These are phyloP conservation scores for Lenzites betulinus DNA, from an alignment of 768 basidiomycete genomes.

Conservation along the genomic window DNA sequence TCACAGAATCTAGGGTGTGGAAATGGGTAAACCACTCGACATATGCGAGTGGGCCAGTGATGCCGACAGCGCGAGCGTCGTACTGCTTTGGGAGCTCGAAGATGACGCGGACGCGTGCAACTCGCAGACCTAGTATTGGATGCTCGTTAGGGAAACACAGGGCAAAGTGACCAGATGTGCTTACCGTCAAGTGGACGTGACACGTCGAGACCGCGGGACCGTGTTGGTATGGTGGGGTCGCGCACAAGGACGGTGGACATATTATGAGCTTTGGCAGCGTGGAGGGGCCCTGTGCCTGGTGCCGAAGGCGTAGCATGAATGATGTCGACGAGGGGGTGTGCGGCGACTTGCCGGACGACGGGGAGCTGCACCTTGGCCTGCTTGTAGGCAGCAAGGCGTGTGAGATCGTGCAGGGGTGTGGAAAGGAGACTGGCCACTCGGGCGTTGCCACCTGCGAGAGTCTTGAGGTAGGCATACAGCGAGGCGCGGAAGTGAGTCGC, in stretches of 20 bases:
- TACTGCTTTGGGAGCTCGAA: not conserved
- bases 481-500: not conserved
- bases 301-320: not conserved
- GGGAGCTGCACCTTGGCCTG: slow-evolving; percentile 3
- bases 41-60: not conserved
- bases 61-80: not conserved
- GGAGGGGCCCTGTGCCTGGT: not conserved
- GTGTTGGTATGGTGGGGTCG: not conserved
- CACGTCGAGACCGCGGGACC: not conserved
- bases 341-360: not conserved
- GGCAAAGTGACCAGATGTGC: no score
- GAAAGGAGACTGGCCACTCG: not conserved
- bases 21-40: slow-evolving; percentile 12
- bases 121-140: not conserved
- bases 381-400: slow-evolving; percentile 3
- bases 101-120: slow-evolving; percentile 6
- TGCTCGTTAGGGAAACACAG: no score
- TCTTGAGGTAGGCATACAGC: not conserved
- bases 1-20: not conserved
- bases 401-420: not conserved
- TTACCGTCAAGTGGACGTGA: no score
- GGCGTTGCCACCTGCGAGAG: not conserved
- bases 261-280: not conserved
- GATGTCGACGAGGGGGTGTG: not conserved
- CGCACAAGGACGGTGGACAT: slow-evolving; percentile 5